Conservation (phyloP, 352 stramenopile species). For the Pythium chondricola region DNA sequence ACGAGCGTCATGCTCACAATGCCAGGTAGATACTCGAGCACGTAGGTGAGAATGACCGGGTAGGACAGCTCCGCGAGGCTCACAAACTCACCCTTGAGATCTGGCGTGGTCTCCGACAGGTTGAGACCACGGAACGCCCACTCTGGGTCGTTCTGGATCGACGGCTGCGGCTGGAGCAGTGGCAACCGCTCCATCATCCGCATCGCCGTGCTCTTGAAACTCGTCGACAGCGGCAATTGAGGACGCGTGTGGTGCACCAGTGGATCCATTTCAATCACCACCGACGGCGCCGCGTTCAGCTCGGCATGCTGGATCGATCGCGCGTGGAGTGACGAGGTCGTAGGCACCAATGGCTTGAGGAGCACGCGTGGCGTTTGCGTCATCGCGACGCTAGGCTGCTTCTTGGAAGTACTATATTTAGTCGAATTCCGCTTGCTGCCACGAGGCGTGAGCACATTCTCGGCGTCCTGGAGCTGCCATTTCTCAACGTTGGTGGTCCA, state of each 20-base stretch:
- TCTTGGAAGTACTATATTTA: conserved; percentile 25
- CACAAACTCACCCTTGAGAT: conserved; percentile 27
- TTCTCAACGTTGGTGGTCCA: conserved; percentile 44
- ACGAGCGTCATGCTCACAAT: conserved; percentile 63
- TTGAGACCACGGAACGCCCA: conserved; percentile 17
- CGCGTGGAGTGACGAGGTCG: neutral
- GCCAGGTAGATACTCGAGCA: conserved; percentile 66
- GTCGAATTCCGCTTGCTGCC: conserved; percentile 20
- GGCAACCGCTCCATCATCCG: conserved; percentile 28
- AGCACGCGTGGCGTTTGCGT: conserved; percentile 10
- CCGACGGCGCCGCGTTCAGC: neutral
- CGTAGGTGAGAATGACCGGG: conserved; percentile 64
- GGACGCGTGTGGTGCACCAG: neutral
- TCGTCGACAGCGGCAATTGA: conserved; percentile 1
- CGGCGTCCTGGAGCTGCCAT: conserved; percentile 26
- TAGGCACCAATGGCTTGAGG: conserved; percentile 9
- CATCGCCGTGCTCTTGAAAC: conserved; percentile 16
- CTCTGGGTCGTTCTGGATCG: conserved; percentile 24
- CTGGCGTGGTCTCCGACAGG: conserved; percentile 14
- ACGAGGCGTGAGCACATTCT: conserved; percentile 27
- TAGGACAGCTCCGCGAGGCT: conserved; percentile 41
- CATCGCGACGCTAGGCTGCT: conserved; percentile 25
- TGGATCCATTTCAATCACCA: conserved; percentile 8
- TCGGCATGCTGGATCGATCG: neutral
- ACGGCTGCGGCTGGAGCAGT: conserved; percentile 27